Percentiles rank a stretch among this genome's conserved stretches.
These are phyloP conservation scores for Bryum argenteum DNA, from an alignment of 225 moss, liverwort and hornwort genomes.

Conservation along the genomic window DNA sequence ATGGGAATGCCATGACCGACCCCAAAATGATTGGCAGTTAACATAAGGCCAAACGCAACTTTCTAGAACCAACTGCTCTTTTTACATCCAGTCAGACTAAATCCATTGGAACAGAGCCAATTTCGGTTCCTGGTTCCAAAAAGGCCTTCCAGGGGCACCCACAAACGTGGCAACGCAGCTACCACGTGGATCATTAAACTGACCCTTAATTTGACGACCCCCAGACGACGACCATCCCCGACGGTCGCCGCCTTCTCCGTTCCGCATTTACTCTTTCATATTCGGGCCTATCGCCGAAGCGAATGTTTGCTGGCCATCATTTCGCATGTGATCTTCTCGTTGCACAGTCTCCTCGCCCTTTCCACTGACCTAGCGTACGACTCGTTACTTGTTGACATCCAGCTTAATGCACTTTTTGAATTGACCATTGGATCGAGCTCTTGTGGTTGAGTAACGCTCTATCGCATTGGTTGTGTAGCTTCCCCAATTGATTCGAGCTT, in stretches of 20 bases:
- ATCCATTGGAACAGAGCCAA: no score
- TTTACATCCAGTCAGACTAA: no score
- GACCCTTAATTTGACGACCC: neutral
- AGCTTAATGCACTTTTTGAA: neutral
- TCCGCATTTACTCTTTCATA: neutral
- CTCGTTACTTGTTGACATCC: neutral
- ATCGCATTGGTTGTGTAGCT: neutral
- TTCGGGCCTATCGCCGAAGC: neutral
- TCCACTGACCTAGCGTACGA: conserved; percentile 19
- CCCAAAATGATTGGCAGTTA: no score
- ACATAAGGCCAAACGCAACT: no score
- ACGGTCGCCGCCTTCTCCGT: neutral
- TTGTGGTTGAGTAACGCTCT: neutral
- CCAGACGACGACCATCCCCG: neutral
- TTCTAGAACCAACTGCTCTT: no score
- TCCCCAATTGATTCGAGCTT: neutral
- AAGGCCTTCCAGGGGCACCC: no score
- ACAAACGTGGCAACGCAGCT: neutral
- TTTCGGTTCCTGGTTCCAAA: no score
- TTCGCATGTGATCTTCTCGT: neutral
- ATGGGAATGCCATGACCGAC: no score
- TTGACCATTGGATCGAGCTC: neutral
- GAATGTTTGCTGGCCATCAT: neutral
- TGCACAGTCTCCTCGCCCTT: neutral
- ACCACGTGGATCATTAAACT: conserved; percentile 18